Conservation (phyloP, 2,329 filamentous ascomycete species). For the Chrysoporthe austroafricana region DNA sequence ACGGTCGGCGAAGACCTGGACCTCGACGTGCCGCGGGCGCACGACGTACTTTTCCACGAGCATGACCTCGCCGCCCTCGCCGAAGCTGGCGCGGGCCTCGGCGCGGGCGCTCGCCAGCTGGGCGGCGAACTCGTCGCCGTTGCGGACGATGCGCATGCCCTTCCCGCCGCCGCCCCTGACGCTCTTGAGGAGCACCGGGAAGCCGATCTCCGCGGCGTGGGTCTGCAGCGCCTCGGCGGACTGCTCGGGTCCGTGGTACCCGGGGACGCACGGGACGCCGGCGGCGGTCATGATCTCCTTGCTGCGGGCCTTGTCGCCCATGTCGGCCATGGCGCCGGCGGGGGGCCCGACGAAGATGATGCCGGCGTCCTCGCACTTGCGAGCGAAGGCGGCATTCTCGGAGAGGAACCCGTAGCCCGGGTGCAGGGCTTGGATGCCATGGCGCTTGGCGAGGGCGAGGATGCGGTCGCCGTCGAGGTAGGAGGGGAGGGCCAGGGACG, state of each 20-base stretch:
- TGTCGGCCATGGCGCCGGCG: slow-evolving; percentile 77
- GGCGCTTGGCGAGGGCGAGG: slow-evolving; percentile 81
- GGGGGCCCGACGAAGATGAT: slow-evolving; percentile 95
- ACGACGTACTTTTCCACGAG: slow-evolving; percentile 84
- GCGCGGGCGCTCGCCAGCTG: slow-evolving; percentile 75
- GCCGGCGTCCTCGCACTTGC: slow-evolving; percentile 84
- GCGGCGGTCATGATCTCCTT: slow-evolving; percentile 97
- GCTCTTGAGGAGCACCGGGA: slow-evolving; percentile 78
- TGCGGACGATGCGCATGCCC: slow-evolving; percentile 77
- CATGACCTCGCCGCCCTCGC: slow-evolving; percentile 77
- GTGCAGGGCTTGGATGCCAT: slow-evolving; percentile 89
- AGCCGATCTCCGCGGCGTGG: slow-evolving; percentile 72
- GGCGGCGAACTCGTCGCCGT: slow-evolving; percentile 68
- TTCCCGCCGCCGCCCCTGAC: slow-evolving; percentile 82
- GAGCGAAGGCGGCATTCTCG: slow-evolving; percentile 90
- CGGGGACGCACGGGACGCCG: slow-evolving; percentile 94
- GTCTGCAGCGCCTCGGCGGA: slow-evolving; percentile 61
- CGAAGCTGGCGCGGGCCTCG: slow-evolving; percentile 78
- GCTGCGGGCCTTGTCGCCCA: slow-evolving; percentile 91
- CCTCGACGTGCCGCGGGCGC: slow-evolving; percentile 81
- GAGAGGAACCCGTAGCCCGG: slow-evolving; percentile 96
- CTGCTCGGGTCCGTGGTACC: slow-evolving; percentile 90
- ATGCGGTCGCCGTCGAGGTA: slow-evolving; percentile 96
- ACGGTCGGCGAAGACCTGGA: slow-evolving; percentile 87
- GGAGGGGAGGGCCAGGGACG: slow-evolving; percentile 81